Percentiles rank a stretch among this genome's conserved stretches.
phyloP scores from a whole-genome alignment of 2,329 filamentous ascomycete genomes.

The Microdochium paspali region DNA sequence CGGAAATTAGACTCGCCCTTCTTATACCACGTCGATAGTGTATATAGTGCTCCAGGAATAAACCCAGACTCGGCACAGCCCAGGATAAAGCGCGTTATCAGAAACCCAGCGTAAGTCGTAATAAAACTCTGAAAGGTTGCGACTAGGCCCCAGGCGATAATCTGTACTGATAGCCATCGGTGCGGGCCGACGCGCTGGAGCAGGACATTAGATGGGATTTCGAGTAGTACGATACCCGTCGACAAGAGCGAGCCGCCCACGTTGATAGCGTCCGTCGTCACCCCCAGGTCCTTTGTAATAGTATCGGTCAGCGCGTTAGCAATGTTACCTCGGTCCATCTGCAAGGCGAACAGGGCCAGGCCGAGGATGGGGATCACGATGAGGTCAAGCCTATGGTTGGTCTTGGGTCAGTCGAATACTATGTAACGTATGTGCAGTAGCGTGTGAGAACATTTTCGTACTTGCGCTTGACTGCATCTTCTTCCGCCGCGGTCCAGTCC shows the following conservation, averaged over 20 bases:
- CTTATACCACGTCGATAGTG: constrained; percentile 40
- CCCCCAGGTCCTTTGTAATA: constrained; percentile 15
- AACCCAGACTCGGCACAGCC: constrained; percentile 41
- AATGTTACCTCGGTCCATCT: constrained; percentile 22
- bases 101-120: constrained; percentile 30
- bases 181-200: constrained; percentile 17
- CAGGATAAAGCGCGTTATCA: constrained; percentile 31
- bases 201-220: constrained; percentile 21
- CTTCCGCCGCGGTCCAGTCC: too few species aligned
- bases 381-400: too few species aligned
- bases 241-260: constrained; percentile 18
- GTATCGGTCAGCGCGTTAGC: constrained; percentile 21
- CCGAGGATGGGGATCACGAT: too few species aligned
- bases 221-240: constrained; percentile 18
- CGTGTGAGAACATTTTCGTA: too few species aligned
- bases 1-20: constrained; percentile 33
- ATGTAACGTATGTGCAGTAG: too few species aligned
- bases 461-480: too few species aligned
- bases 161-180: constrained; percentile 18
- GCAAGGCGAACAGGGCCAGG: too few species aligned
- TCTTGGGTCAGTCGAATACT: too few species aligned
- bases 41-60: constrained; percentile 41
- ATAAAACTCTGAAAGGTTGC: constrained; percentile 22
- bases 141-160: constrained; percentile 22
- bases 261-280: constrained; percentile 18